These are phyloP conservation scores for Aspergillus unguis DNA, from an alignment of 2,329 filamentous ascomycete species.

Conservation along the genomic window DNA sequence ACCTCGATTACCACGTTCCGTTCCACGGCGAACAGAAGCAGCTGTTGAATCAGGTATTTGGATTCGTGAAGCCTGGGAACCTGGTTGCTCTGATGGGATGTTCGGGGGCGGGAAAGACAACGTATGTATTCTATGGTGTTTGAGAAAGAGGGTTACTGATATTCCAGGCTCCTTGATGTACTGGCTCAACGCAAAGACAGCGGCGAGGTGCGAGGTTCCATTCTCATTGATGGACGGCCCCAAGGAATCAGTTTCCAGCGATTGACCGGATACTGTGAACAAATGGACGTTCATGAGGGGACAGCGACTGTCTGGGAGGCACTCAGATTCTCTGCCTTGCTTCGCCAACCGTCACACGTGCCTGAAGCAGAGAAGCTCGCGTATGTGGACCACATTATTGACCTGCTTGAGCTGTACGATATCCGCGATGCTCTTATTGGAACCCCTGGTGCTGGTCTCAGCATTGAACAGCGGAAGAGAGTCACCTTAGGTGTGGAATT, in stretches of 20 bases:
- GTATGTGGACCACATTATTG: constrained; percentile 71
- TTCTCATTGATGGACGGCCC: constrained; percentile 43
- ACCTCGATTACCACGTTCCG: constrained; percentile 67
- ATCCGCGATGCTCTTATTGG: constrained; percentile 64
- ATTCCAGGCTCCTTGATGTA: constrained; percentile 40
- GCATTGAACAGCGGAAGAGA: constrained; percentile 64
- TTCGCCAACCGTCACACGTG: constrained; percentile 74
- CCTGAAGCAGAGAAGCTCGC: constrained; percentile 70
- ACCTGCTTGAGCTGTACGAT: constrained; percentile 61
- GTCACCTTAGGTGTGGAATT: constrained; percentile 60
- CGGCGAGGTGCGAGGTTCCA: constrained; percentile 42
- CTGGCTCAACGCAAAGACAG: constrained; percentile 44
- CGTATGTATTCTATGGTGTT: constrained; percentile 19
- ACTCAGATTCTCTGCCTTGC: constrained; percentile 75
- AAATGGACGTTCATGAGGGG: constrained; percentile 61
- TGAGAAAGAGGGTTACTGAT: constrained; percentile 1
- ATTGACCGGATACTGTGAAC: constrained; percentile 54
- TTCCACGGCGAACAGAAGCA: constrained; percentile 45
- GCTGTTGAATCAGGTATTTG: constrained; percentile 52
- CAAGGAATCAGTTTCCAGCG: constrained; percentile 48
- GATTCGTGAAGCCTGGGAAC: constrained; percentile 70
- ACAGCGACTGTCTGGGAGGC: constrained; percentile 75
- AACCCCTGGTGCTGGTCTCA: constrained; percentile 55
- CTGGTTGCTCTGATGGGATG: constrained; percentile 79
- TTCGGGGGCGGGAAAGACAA: constrained; percentile 64